These are phyloP conservation scores for Tuber melanosporum DNA, from an alignment of 495 filamentous ascomycete genomes.

Conservation along the genomic window DNA sequence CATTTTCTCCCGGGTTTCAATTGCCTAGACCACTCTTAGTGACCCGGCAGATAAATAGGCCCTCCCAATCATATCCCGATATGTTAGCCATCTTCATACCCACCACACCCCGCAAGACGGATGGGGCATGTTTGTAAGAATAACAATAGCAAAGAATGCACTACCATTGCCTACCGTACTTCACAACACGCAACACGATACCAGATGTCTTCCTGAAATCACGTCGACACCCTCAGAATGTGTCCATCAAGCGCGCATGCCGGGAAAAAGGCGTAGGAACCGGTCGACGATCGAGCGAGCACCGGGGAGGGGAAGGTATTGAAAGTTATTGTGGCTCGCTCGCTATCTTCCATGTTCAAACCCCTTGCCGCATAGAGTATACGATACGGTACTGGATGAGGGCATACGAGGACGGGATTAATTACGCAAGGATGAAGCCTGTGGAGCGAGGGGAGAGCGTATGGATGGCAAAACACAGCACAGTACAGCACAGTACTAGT, in stretches of 20 bases:
- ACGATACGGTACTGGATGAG: too few relatives aligned
- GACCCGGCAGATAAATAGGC: not conserved
- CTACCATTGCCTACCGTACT: not conserved
- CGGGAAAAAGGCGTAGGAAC: not conserved
- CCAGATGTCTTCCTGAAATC: not conserved
- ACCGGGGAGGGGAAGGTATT: not conserved
- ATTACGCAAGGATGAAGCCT: not conserved
- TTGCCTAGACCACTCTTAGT: not conserved
- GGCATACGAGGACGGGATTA: not conserved
- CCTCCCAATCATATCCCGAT: not conserved
- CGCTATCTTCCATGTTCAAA: not conserved
- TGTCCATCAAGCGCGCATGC: not conserved
- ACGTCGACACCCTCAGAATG: not conserved
- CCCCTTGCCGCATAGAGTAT: not conserved
- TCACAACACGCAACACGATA: not conserved
- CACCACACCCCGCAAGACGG: not conserved
- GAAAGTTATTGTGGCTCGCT: not conserved
- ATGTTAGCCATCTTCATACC: not conserved
- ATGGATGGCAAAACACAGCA: not conserved
- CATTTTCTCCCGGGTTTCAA: not conserved
- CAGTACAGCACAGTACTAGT: not conserved
- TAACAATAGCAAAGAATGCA: not conserved
- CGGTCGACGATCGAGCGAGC: not conserved
- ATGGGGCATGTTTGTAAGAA: not conserved
- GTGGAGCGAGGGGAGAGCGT: not conserved